Base-by-base conservation (phyloP, 2,329 filamentous ascomycete species). In the Neofusicoccum laricinum region DNA sequence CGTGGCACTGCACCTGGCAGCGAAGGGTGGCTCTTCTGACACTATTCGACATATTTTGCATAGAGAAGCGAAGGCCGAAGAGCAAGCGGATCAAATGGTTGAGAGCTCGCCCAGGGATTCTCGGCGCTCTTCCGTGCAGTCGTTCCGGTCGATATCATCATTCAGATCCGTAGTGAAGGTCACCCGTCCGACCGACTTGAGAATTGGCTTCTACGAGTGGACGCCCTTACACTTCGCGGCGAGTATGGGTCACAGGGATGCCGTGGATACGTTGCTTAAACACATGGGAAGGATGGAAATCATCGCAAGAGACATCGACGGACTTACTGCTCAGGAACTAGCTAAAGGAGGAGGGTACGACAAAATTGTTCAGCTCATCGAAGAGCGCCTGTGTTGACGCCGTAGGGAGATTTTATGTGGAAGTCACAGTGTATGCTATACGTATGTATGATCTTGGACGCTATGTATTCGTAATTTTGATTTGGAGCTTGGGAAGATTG, bases 1-100 rank as follows among this genome's bases (percentile, higher is more conserved):
- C 25, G 41, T 36, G 55, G 55, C 55, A n/a, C 30, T 59, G 40
- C 55, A 59, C 36, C 11, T 59, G 55, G 55, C 55, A 8, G 55
- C 55, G n/a, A 46, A 30, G 30, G 55, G 55, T 4, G 55, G 55
- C n/a, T 34, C 25, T 5, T 7, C n/a, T 2, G 41, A 32, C 0
- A 46, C 11, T 4, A 21, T 59, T 0, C 7, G 55, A 5, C 25
- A 19, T 0, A 46, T 46, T 11, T 10, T 46, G n/a, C 25, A 15
- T 10, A 25, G 3, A 15, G 55, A 46, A 32, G 53, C 38, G 4
- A 46, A 32, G 53, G 10, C 25, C 2, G 41, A 46, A n/a, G 55
- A 46, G 36, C 25, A 45, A 4, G 14, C 7, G 6, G 19, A 32
- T n/a, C 50, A 10, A 34, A 40, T 19, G 34, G 14, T 14, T 19